phyloP scores from a whole-genome alignment of 768 basidiomycete species.

The Trametes elegans region DNA sequence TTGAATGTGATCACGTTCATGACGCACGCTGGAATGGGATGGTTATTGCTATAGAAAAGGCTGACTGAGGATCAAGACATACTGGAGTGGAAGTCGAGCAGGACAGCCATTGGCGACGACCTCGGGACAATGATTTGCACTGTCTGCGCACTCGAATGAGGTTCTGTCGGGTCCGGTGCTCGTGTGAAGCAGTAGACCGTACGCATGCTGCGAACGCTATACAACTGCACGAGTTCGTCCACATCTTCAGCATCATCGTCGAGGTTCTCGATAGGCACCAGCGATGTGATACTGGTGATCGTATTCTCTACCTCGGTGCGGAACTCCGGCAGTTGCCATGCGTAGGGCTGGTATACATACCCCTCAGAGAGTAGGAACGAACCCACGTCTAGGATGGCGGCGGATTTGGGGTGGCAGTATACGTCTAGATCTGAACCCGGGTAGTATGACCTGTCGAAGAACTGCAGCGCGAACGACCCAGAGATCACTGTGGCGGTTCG shows the following conservation, averaged over 20 bases:
- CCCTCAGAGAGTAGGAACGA: constrained; percentile 36
- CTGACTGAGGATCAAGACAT: constrained; percentile 8
- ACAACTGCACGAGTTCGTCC: constrained; percentile 9
- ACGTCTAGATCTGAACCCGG: constrained; percentile 51
- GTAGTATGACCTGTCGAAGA: constrained; percentile 45
- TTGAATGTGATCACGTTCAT: constrained; percentile 45
- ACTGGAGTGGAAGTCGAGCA: constrained; percentile 52
- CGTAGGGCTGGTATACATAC: constrained; percentile 29
- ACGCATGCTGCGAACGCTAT: constrained; percentile 28
- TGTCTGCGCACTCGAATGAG: constrained; percentile 21
- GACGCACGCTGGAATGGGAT: constrained; percentile 33
- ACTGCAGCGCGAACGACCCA: constrained; percentile 53
- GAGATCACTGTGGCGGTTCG: constrained; percentile 47
- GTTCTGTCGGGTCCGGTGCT: not conserved
- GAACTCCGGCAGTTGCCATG: constrained; percentile 24
- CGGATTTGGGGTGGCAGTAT: constrained; percentile 38
- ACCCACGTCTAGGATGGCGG: constrained; percentile 29
- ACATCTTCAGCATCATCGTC: not conserved
- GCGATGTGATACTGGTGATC: too few relatives aligned
- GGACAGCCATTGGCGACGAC: constrained; percentile 33
- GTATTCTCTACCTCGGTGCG: too few relatives aligned
- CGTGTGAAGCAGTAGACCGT: constrained; percentile 36
- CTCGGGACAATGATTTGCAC: constrained; percentile 42
- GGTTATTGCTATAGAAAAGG: not conserved
- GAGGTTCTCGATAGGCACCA: too few relatives aligned